phyloP scores from a whole-genome alignment of 208 protist genomes.

The Endotrypanum monterogeii region DNA sequence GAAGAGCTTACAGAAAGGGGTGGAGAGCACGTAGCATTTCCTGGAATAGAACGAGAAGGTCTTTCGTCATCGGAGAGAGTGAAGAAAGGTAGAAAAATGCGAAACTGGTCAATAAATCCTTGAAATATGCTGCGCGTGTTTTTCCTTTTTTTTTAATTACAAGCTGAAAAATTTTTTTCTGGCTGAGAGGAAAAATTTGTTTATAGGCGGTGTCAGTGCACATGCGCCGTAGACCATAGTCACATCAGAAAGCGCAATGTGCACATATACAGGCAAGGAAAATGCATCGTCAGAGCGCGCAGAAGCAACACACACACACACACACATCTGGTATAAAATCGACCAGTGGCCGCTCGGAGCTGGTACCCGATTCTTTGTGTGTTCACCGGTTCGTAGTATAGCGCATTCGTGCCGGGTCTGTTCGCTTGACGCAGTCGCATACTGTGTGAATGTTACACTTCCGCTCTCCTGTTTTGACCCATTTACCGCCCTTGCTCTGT shows the following conservation, averaged over 20 bases:
- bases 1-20: not conserved
- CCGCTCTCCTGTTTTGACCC: slow-evolving; percentile 76
- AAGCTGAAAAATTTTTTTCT: not conserved
- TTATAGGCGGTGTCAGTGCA: not conserved
- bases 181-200: no score
- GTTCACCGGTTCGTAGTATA: slow-evolving; percentile 82
- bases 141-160: not conserved
- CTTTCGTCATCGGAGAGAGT: no score
- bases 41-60: not conserved
- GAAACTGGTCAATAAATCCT: not conserved
- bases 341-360: no score
- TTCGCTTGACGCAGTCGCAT: slow-evolving; percentile 88
- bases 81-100: no score
- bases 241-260: not conserved
- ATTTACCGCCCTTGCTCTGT: slow-evolving; percentile 88
- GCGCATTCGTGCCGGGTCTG: slow-evolving; percentile 84
- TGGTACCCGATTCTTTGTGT: not conserved
- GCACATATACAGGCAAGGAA: not conserved
- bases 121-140: not conserved
- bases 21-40: not conserved
- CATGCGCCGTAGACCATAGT: not conserved
- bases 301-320: not conserved
- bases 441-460: slow-evolving; percentile 92
- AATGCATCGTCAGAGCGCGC: not conserved
- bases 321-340: not conserved